Base-by-base conservation (phyloP, 176 grass and related monocot genomes). In the barley (Hordeum vulgare) region DNA sequence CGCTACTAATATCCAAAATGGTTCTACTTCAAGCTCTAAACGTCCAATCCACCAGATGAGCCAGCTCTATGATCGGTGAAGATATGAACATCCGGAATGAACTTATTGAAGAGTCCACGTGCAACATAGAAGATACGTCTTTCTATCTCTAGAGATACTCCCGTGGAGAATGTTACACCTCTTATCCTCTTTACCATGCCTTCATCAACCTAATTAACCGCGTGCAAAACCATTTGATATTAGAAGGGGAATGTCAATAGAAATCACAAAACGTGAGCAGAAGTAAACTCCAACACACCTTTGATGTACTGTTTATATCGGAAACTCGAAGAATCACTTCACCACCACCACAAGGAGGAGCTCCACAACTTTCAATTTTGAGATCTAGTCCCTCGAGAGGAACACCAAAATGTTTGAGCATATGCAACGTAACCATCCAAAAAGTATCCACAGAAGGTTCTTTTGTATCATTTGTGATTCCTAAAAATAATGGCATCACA, bases 151-250 rank as follows among this genome's bases (percentile, higher is more conserved):
- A 92, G 85, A 33, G 96, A 91, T 44, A 98, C 93, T 68, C 71
- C 80, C 25, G 89, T 98, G 21, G 96, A 90, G 67, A 98, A 95
- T 69, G 96, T 86, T 53, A 95, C 77, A 40, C 96, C 96, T 79
- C 96, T 93, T 84, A 98, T 98, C 83, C 90, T 95, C 81, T 95
- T 95, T 24, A 98, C 87, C 96, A 95, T 93, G 66, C 96, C 93
- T 85, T 98, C 90, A 45, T 98, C 96, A 44, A 87, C 75, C 96
- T 93, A 98, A 75, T 91, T 81, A 24, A 85, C 64, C 35, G 89
- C 90, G 93, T 95, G 82, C 29, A 36, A 66, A 77, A 64, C 18
- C 28, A 47, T 20, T 77, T 86, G 53, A 54, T 25, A 66, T 92
- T 71, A 89, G 63, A 71, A 54, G 73, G 6, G 62, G 11, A 17